Evolutionary conservation across 306 rosid genomes (phyloP).

Genomic region (Vigna radiata): DNA sequence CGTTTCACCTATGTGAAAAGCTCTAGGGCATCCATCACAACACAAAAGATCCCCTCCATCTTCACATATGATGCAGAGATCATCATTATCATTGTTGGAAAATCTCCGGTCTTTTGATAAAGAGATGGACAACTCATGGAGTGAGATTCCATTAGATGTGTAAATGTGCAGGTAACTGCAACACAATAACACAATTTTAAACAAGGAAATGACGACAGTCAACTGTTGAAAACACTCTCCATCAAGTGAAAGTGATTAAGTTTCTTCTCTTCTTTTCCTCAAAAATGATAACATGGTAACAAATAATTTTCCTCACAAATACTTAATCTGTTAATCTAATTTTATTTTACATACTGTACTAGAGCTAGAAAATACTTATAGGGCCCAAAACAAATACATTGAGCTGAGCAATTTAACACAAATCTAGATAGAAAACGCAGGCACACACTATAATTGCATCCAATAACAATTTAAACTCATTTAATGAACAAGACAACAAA

Average conservation of each 20-base stretch:
- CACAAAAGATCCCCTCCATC: slow-evolving; percentile 89
- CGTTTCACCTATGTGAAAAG: slow-evolving; percentile 78
- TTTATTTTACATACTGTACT: not conserved
- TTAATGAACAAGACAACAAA: not conserved
- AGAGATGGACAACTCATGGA: slow-evolving; percentile 83
- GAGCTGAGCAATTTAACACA: slow-evolving; percentile 25
- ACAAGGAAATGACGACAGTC: not conserved
- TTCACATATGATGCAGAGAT: slow-evolving; percentile 80
- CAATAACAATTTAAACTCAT: slow-evolving; percentile 26
- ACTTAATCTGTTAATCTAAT: not conserved
- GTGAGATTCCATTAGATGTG: slow-evolving; percentile 92
- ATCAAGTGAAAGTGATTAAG: not conserved
- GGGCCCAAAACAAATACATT: not conserved
- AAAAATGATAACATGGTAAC: not conserved
- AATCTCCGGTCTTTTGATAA: slow-evolving; percentile 67
- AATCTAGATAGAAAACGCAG: slow-evolving; percentile 27
- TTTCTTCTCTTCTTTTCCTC: not conserved
- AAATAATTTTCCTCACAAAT: not conserved
- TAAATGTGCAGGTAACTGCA: slow-evolving; percentile 90
- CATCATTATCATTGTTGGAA: slow-evolving; percentile 69
- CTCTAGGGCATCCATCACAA: slow-evolving; percentile 95
- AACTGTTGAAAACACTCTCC: slow-evolving; percentile 16
- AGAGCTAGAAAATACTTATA: not conserved
- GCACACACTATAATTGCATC: not conserved
- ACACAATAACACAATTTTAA: slow-evolving; percentile 37